These are phyloP conservation scores for Diaporthe citri DNA, from an alignment of 2,329 filamentous ascomycete species.

Conservation along the genomic window DNA sequence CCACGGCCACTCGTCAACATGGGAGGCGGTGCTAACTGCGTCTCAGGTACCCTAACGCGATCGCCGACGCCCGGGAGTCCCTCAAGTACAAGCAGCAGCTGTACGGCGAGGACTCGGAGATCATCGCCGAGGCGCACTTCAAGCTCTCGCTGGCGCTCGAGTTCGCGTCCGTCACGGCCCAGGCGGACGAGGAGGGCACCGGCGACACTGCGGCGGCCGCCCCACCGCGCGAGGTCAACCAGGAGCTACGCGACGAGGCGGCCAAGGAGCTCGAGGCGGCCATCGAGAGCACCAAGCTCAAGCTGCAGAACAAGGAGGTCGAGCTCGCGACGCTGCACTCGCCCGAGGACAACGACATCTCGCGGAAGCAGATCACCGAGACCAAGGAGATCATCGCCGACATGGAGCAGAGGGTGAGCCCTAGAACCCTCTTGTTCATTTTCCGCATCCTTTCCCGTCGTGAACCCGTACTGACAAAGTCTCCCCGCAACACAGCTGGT, in stretches of 20 bases:
- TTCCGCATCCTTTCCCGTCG: not conserved
- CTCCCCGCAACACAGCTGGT: constrained; percentile 61
- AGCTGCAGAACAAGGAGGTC: constrained; percentile 77
- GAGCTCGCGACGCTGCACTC: constrained; percentile 72
- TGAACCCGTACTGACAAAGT: not conserved
- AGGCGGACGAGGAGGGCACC: constrained; percentile 62
- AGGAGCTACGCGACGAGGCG: constrained; percentile 78
- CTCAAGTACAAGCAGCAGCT: constrained; percentile 84
- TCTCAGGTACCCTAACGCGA: constrained; percentile 82
- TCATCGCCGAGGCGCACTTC: constrained; percentile 94
- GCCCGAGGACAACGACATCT: constrained; percentile 75
- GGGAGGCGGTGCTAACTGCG: constrained; percentile 7
- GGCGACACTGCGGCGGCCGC: constrained; percentile 43
- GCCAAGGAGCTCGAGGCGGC: constrained; percentile 79
- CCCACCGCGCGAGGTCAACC: constrained; percentile 65
- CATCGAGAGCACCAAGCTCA: constrained; percentile 78
- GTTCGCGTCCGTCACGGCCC: constrained; percentile 83
- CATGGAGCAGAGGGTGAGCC: constrained; percentile 79
- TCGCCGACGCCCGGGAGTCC: constrained; percentile 83
- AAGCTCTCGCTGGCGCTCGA: constrained; percentile 96
- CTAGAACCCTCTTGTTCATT: constrained; percentile 42
- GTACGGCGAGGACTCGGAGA: constrained; percentile 82
- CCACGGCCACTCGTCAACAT: constrained; percentile 7
- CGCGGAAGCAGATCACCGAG: constrained; percentile 74
- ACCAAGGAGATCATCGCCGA: constrained; percentile 84